Evolutionary conservation across 768 basidiomycete genomes (phyloP), one percentile per base, ranked within the genome.

Genomic region (Lentinula guzmanii): DNA sequence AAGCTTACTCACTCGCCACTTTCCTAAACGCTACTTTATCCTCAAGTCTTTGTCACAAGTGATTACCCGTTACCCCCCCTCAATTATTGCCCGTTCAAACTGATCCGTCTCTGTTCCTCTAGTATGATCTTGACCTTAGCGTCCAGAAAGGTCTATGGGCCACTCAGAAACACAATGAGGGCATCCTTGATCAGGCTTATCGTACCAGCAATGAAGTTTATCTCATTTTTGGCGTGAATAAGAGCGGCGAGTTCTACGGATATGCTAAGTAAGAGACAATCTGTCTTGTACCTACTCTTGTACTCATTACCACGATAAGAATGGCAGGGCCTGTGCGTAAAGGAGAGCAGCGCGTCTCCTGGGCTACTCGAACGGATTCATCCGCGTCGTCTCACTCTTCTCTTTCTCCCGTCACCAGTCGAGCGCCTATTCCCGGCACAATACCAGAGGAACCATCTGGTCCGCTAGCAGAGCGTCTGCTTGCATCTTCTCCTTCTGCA

Each of bases 171-270:
- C 95, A 96, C 74, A 97, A 96, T 68, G 93, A 97, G 73, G 85
- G 84, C 8, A 86, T 96, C 52, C 77, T 97, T 15, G 94, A 98
- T 65, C 93, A 93, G 71, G 95, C 96, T 0, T 98, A 79, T 72
- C 86, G 95, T n/a, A 97, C 93, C 2, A 89, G 89, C 64, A 81
- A 83, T 64, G 91, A 95, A 28, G 95, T 98, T 3, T 90, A 81
- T 68, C 81, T 98, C 48, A 86, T 98, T 61, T 98, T 98, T 67
- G 84, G 94, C 39, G 96, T 91, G 16, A 98, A 98, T 75, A 93
- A 90, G 70, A 90, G 90, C 61, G 94, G 96, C 39, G 93, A 93
- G 71, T 98, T 97, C 70, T 97, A 90, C 68, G 95, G 95, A 21
- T 95, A 92, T 70, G 95, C 93, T 10, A 85, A 82, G 86, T 93